phyloP scores from a whole-genome alignment of 768 basidiomycete genomes.

The Sarcodon aspratus region DNA sequence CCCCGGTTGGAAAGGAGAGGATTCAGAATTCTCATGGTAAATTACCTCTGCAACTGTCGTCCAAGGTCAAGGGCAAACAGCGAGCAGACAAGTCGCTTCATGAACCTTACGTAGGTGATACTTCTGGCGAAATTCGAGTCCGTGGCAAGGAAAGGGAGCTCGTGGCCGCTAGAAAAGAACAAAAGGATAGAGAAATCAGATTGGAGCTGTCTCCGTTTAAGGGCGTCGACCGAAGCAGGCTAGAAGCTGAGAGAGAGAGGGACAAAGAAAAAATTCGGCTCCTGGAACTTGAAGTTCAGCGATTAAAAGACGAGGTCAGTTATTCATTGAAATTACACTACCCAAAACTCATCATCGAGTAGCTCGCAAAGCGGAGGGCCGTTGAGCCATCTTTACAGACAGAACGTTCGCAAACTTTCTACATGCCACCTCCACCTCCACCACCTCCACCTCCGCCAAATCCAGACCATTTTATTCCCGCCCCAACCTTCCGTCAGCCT shows the following conservation, averaged over 20 bases:
- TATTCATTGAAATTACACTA: slow-evolving; percentile 1
- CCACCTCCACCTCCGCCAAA: slow-evolving; percentile 23
- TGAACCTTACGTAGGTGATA: slow-evolving; percentile 17
- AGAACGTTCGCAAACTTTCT: not conserved
- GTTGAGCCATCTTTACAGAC: no score
- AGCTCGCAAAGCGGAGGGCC: slow-evolving; percentile 3
- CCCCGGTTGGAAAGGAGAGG: not conserved
- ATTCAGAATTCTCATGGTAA: not conserved
- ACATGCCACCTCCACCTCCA: slow-evolving; percentile 27
- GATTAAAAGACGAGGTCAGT: slow-evolving; percentile 47
- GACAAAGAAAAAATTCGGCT: slow-evolving; percentile 55
- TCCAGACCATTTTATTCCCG: not conserved
- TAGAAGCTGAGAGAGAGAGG: slow-evolving; percentile 30
- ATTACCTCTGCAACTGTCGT: not conserved
- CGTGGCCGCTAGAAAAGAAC: slow-evolving; percentile 40
- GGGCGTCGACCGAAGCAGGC: slow-evolving; percentile 20
- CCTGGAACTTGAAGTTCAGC: slow-evolving; percentile 55
- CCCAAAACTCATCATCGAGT: not conserved
- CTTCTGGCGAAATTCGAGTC: slow-evolving; percentile 35
- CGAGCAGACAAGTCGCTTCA: slow-evolving; percentile 5
- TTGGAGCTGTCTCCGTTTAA: slow-evolving; percentile 27
- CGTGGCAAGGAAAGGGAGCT: slow-evolving; percentile 56
- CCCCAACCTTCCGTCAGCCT: not conserved
- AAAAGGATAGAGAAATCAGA: slow-evolving; percentile 21
- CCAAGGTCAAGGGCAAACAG: slow-evolving; percentile 19